Evolutionary conservation across 352 stramenopile genomes (phyloP).

Genomic region (Phytophthora europaea): DNA sequence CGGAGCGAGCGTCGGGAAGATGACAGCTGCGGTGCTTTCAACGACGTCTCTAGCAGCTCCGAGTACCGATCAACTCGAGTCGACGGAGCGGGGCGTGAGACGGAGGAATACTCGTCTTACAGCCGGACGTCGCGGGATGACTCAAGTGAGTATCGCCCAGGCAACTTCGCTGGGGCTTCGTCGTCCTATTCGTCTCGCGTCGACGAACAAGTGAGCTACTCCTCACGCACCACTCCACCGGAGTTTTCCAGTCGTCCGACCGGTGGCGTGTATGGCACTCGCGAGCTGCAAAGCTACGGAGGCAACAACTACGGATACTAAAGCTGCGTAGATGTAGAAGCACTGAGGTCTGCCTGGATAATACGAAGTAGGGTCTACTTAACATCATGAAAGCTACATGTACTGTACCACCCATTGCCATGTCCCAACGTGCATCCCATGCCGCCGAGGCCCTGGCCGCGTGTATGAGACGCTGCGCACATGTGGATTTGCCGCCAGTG

Average conservation of each 20-base stretch:
- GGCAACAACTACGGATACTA: background rate
- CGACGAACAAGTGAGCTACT: constrained; percentile 8
- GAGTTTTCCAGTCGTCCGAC: background rate
- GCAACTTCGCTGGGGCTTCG: background rate
- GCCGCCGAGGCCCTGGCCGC: no score
- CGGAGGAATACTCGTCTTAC: background rate
- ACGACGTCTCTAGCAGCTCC: constrained; percentile 4
- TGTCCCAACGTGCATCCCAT: no score
- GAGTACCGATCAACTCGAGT: constrained; percentile 6
- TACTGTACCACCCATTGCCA: no score
- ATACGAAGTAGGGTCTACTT: background rate
- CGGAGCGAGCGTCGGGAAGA: background rate
- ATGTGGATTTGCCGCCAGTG: constrained; percentile 12
- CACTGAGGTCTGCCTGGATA: background rate
- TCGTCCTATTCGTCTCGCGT: constrained; percentile 7
- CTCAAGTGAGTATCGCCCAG: background rate
- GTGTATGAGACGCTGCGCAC: constrained; percentile 16
- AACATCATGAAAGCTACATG: no score
- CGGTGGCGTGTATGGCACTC: background rate
- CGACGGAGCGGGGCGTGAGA: background rate
- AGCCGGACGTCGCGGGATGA: background rate
- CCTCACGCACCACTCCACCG: background rate
- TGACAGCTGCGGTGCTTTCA: constrained; percentile 2
- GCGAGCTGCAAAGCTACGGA: background rate
- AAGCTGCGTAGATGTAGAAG: background rate